A percentile compares a stretch with the other conserved stretches of the same genome.
Conservation (phyloP, 2,329 filamentous ascomycete species). For the Beauveria australis region DNA sequence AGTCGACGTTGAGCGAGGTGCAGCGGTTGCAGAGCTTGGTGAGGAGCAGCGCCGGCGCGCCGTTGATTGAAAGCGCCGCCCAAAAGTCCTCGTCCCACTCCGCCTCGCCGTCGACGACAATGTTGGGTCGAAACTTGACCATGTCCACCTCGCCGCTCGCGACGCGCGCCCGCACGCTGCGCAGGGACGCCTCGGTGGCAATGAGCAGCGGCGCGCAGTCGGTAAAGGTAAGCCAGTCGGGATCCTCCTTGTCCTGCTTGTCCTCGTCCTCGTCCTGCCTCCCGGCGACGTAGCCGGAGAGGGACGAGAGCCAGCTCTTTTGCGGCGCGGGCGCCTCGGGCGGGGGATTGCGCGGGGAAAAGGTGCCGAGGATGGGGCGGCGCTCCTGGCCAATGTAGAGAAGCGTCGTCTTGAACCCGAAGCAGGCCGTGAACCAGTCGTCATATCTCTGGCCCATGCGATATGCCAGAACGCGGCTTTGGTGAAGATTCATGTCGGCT, state of each 20-base stretch:
- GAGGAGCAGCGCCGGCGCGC: conserved; percentile 38
- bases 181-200: conserved; percentile 60
- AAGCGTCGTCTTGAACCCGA: conserved; percentile 54
- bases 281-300: conserved; percentile 24
- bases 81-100: conserved; percentile 68
- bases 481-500: conserved; percentile 50
- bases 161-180: conserved; percentile 53
- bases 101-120: conserved; percentile 52
- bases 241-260: conserved; percentile 15
- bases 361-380: conserved; percentile 54
- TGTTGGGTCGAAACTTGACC: conserved; percentile 64
- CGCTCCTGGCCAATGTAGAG: conserved; percentile 56
- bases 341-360: conserved; percentile 27
- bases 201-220: conserved; percentile 72
- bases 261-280: background rate
- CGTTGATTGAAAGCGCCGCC: conserved; percentile 47
- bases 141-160: conserved; percentile 48
- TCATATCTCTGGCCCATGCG: conserved; percentile 54
- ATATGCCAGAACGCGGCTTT: conserved; percentile 49
- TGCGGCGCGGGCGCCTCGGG: conserved; percentile 13
- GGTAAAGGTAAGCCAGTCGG: conserved; percentile 57
- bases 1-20: conserved; percentile 63
- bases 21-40: conserved; percentile 66
- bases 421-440: conserved; percentile 58
- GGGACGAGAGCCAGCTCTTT: conserved; percentile 28